Percentiles rank a stretch among this genome's conserved stretches.
Conservation (phyloP, 306 rosid genomes). For the Medicago arabica region DNA sequence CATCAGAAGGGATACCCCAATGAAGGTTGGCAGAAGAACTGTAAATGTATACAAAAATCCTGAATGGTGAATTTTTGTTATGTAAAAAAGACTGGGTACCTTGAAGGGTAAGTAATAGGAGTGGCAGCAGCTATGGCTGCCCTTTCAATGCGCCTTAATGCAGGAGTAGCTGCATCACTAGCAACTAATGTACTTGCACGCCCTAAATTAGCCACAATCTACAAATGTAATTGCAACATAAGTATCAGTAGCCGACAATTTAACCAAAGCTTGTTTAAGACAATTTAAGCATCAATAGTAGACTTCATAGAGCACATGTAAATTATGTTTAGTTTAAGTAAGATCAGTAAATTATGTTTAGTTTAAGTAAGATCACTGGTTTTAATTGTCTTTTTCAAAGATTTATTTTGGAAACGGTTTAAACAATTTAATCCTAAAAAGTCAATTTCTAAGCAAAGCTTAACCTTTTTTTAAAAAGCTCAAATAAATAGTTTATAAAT, state of each 20-base stretch:
- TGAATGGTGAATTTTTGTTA: no score
- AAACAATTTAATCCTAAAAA: constrained; percentile 11
- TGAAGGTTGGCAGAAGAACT: neutral
- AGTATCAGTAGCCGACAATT: neutral
- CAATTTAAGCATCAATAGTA: constrained; percentile 5
- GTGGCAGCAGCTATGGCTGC: constrained; percentile 99
- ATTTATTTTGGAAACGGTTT: neutral
- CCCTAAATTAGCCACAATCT: constrained; percentile 98
- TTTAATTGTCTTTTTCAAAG: neutral
- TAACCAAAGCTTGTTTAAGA: no score
- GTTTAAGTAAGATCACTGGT: constrained; percentile 6
- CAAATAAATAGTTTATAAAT: neutral
- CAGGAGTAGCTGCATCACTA: constrained; percentile 97
- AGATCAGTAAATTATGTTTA: neutral
- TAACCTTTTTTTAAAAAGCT: neutral
- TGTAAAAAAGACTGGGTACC: constrained; percentile 51
- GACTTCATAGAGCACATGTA: neutral
- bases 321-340: neutral
- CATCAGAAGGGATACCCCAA: constrained; percentile 6
- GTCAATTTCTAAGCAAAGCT: neutral
- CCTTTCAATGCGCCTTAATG: constrained; percentile 99
- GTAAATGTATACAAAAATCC: constrained; percentile 8
- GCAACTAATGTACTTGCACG: constrained; percentile 98
- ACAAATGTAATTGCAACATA: constrained; percentile 36
- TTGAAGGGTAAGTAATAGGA: constrained; percentile 94